These are phyloP conservation scores for Trichoderma atroviride DNA, from an alignment of 2,329 filamentous ascomycete genomes.

Conservation along the genomic window DNA sequence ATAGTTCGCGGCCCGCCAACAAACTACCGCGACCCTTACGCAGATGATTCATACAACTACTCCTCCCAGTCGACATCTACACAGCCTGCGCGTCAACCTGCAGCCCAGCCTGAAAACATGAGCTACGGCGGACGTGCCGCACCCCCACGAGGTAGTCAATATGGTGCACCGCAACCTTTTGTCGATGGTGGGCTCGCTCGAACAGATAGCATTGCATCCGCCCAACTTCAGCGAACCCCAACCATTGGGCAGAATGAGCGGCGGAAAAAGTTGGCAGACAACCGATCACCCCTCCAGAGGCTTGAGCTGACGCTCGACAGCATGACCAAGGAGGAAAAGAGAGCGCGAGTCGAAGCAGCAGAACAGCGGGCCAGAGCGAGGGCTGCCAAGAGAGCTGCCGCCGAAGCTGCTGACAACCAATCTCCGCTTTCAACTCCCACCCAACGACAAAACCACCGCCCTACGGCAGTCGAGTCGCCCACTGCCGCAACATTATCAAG, in stretches of 20 bases:
- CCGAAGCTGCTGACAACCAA: slow-evolving; percentile 32
- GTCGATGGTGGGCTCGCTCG: slow-evolving; percentile 32
- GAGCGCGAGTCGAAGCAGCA: slow-evolving; percentile 80
- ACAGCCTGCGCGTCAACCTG: background rate
- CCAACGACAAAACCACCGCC: slow-evolving; percentile 9
- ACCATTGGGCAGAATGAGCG: slow-evolving; percentile 46
- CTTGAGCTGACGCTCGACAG: slow-evolving; percentile 87
- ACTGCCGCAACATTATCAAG: slow-evolving; percentile 5
- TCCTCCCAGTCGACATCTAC: slow-evolving; percentile 29
- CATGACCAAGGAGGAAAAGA: slow-evolving; percentile 94
- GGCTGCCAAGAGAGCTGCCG: slow-evolving; percentile 46
- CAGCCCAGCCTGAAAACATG: slow-evolving; percentile 34
- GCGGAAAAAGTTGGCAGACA: slow-evolving; percentile 68
- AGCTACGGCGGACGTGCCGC: slow-evolving; percentile 35
- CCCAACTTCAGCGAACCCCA: slow-evolving; percentile 45
- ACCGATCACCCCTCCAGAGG: slow-evolving; percentile 89
- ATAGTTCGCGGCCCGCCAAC: slow-evolving; percentile 59
- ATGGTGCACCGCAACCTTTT: slow-evolving; percentile 25
- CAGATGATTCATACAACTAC: slow-evolving; percentile 35
- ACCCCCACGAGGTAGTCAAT: slow-evolving; percentile 23
- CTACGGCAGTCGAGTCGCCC: slow-evolving; percentile 6
- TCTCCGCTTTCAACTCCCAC: slow-evolving; percentile 7
- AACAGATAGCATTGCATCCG: slow-evolving; percentile 32
- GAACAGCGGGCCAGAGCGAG: slow-evolving; percentile 72
- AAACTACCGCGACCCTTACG: slow-evolving; percentile 56